A percentile compares a stretch with the other conserved stretches of the same genome.
Conservation (phyloP, 2,329 filamentous ascomycete genomes). For the Verticillium klebahnii region DNA sequence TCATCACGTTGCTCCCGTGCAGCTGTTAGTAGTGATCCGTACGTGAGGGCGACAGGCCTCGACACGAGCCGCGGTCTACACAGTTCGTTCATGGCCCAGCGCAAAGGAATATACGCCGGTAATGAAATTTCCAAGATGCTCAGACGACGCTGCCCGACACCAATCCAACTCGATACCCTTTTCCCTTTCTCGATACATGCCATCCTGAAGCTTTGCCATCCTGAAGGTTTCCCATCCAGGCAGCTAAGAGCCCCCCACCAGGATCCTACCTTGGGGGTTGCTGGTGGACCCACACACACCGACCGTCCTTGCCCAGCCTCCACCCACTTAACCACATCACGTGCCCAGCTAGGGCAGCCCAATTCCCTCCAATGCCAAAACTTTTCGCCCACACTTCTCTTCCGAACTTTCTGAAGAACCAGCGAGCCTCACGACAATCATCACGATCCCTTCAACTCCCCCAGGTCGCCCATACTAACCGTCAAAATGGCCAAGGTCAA, state of each 20-base stretch:
- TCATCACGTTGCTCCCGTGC: no score
- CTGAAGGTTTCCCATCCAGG: no score
- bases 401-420: slow-evolving; percentile 1
- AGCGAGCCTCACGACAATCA: slow-evolving; percentile 1
- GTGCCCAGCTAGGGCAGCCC: neutral
- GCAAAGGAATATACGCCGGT: no score
- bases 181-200: no score
- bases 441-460: slow-evolving; percentile 5
- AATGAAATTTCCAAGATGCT: no score
- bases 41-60: no score
- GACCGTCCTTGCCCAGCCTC: neutral
- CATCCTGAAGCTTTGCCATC: no score
- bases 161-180: no score
- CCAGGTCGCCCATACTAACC: slow-evolving; percentile 16
- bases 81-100: no score
- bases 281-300: neutral
- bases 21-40: no score
- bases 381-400: slow-evolving; percentile 4
- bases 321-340: neutral
- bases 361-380: neutral
- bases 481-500: slow-evolving; percentile 69
- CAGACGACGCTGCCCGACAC: no score
- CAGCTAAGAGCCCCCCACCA: neutral
- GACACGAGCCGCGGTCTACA: no score
- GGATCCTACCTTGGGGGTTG: neutral